Conservation (phyloP, 2,329 filamentous ascomycete genomes). For the Colletotrichum theobromicola region DNA sequence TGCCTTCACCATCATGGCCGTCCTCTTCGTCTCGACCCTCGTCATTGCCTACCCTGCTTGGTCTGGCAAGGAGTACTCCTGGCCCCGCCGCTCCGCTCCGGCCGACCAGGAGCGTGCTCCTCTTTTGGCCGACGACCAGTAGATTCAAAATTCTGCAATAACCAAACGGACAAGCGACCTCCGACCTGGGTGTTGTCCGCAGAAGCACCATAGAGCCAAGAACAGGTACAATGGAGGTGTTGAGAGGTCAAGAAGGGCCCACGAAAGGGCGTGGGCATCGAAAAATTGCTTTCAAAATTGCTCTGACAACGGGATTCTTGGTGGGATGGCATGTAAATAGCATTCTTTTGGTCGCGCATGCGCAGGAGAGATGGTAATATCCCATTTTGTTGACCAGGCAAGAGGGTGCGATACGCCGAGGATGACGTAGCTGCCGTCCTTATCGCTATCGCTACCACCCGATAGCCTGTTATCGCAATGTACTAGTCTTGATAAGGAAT, state of each 20-base stretch:
- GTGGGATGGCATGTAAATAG: constrained; percentile 7
- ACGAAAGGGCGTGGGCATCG: neutral
- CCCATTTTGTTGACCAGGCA: neutral
- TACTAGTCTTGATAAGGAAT: neutral
- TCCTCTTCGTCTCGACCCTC: constrained; percentile 74
- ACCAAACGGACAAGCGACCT: neutral
- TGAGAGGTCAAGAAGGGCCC: neutral
- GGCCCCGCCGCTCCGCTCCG: constrained; percentile 45
- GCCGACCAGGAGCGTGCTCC: constrained; percentile 65
- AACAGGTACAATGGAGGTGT: neutral
- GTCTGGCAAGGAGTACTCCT: constrained; percentile 61
- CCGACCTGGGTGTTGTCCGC: neutral
- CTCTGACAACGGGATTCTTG: neutral
- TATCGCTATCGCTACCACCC: constrained; percentile 16
- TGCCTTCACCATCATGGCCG: constrained; percentile 80
- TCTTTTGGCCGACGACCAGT: constrained; percentile 56
- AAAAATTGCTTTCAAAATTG: neutral
- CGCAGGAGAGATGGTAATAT: neutral
- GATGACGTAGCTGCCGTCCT: constrained; percentile 10
- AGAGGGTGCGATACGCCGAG: neutral
- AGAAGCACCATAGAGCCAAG: neutral
- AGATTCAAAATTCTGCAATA: neutral
- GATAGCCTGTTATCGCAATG: neutral
- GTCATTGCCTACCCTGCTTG: constrained; percentile 68
- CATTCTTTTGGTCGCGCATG: neutral